These are phyloP conservation scores for Diaporthe sp. DNA, from an alignment of 2,329 filamentous ascomycete species.

Conservation along the genomic window DNA sequence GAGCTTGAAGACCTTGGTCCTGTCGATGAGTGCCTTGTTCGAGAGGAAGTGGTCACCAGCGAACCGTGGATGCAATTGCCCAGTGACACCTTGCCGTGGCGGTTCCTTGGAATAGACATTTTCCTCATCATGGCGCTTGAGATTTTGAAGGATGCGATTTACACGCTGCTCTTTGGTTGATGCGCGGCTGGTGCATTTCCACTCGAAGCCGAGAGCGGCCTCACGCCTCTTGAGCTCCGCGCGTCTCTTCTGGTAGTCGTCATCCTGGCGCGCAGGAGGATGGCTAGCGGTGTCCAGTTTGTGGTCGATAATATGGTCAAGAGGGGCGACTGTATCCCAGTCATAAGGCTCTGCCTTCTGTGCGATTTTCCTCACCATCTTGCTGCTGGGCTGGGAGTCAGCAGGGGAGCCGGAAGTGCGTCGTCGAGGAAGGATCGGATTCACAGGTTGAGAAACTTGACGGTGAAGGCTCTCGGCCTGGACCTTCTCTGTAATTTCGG, in stretches of 20 bases:
- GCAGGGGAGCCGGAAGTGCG: slow-evolving; percentile 3
- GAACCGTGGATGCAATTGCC: slow-evolving; percentile 61
- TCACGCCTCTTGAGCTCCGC: slow-evolving; percentile 50
- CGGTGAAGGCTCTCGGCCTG: slow-evolving; percentile 27
- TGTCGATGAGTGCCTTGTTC: slow-evolving; percentile 65
- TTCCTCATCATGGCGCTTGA: slow-evolving; percentile 54
- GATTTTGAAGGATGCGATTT: slow-evolving; percentile 55
- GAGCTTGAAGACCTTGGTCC: slow-evolving; percentile 70
- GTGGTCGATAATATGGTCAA: slow-evolving; percentile 36
- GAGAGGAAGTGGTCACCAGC: slow-evolving; percentile 71
- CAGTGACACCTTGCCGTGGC: slow-evolving; percentile 53
- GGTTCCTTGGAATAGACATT: slow-evolving; percentile 53
- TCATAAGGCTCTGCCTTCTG: background rate
- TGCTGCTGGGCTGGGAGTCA: slow-evolving; percentile 35
- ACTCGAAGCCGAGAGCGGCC: slow-evolving; percentile 56
- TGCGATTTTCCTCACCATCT: slow-evolving; percentile 10
- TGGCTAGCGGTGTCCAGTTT: background rate
- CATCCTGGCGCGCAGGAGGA: background rate
- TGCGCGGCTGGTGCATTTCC: slow-evolving; percentile 50
- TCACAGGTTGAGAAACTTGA: slow-evolving; percentile 38
- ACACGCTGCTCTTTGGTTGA: slow-evolving; percentile 53
- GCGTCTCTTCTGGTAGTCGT: slow-evolving; percentile 52
- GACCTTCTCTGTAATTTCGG: slow-evolving; percentile 34
- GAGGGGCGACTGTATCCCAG: slow-evolving; percentile 32
- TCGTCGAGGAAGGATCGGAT: slow-evolving; percentile 34